Base-by-base conservation (phyloP, 2,329 filamentous ascomycete species). In the Talaromyces amestolkiae region DNA sequence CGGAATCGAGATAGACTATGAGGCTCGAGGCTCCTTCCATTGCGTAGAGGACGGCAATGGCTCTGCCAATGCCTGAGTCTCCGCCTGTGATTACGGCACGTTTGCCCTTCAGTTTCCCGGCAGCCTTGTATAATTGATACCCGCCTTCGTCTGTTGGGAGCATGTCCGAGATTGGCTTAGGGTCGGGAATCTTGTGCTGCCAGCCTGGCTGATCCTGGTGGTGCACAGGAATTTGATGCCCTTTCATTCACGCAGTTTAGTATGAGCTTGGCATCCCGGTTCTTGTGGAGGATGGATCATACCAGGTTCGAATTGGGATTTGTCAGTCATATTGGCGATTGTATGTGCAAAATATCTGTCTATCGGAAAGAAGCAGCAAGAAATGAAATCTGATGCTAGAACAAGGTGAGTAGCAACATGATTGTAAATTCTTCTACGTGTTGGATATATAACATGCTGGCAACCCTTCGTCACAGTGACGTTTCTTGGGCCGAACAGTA, bases 1-100 rank as follows among this genome's bases (percentile, higher is more conserved):
- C 92, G 39, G 90, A 85, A 0, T 89, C 87, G 0, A 93, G 82
- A 72, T 95, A 92, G 3, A 86, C 85, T 69, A 95, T 92, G 65
- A 90, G 82, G 60, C 85, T 86, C 68, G 91, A 87, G 15, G 90
- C 91, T 6, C 91, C 92, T 77, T 95, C 92, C 84, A 92, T 89
- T 45, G 91, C 91, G 71, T 89, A 95, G 0, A 95, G 82, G 17
- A 94, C 84, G 1, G 91, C 90, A 1, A 89, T 86, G 1, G 91
- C 88, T 43, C 90, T 87, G 7, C 91, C 91, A 69, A 95, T 94
- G 1, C 91, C 91, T 7, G 86, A 89, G 76, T 94, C 91, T 3
- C 91, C 91, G 17, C 91, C 91, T 0, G 91, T 94, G 72, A 95
- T 94, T 65, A 95, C 78, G 8, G 91, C 91, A 66, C 87, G 90